Conservation (phyloP, 805 yeast genomes). For the Wickerhamomyces canadensis region DNA sequence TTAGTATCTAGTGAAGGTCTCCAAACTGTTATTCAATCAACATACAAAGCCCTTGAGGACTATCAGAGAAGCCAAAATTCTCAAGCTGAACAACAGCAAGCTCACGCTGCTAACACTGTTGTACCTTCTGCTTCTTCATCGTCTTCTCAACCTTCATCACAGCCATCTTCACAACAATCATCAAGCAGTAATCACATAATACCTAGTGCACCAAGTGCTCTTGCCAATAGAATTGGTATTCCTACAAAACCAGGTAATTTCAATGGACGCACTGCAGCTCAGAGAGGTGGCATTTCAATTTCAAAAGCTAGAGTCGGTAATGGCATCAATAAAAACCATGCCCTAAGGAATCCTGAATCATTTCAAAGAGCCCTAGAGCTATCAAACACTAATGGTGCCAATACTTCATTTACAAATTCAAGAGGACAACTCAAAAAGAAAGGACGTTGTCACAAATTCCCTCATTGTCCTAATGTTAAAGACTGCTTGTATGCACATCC, state of each 20-base stretch:
- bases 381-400: constrained; percentile 26
- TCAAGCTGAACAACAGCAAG: constrained; percentile 1
- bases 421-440: constrained; percentile 41
- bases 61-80: constrained; percentile 16
- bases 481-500: constrained; percentile 80
- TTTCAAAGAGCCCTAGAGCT: constrained; percentile 35
- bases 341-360: constrained; percentile 25
- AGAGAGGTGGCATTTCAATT: constrained; percentile 5
- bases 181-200: constrained; percentile 6
- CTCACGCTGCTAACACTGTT: too few relatives aligned
- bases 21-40: constrained; percentile 47
- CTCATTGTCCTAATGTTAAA: constrained; percentile 59
- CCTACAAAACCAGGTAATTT: constrained; percentile 17
- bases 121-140: too few relatives aligned
- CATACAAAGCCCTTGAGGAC: constrained; percentile 50
- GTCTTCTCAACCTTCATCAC: too few relatives aligned
- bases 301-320: constrained; percentile 5
- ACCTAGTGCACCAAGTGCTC: constrained; percentile 2
- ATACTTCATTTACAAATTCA: constrained; percentile 24
- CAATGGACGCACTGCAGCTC: constrained; percentile 1
- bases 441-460: constrained; percentile 67
- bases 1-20: constrained; percentile 60
- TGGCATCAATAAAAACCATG: constrained; percentile 18
- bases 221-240: constrained; percentile 3
- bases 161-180: too few relatives aligned